Evolutionary conservation across 148 eudicot genomes (phyloP), one percentile per base, ranked within the genome.

Genomic region (Silene conica): DNA sequence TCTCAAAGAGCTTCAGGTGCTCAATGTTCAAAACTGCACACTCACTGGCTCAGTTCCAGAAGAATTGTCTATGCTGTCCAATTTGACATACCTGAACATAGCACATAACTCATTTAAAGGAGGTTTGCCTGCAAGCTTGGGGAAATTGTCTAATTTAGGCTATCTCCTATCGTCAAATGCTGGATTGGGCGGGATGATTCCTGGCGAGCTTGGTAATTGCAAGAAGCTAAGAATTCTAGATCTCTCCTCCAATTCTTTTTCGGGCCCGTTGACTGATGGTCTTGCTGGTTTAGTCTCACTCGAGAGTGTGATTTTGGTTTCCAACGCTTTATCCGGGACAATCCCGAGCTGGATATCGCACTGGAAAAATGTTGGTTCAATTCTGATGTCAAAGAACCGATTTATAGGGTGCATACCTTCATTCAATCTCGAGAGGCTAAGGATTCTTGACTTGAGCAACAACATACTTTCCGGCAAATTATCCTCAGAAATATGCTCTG

Each of bases 391-490:
- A 8, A 83, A 83, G 79, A 92, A 92, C 55, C 73, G 59, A 25
- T 84, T 95, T 48, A 82, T 74, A 5, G 96, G 96, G 59, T 71
- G 89, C 73, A 67, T 92, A 26, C 92, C 96, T 11, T 80, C 87
- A 7, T 85, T 95, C 26, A n/a, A 86, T 80, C 80, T 88, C 41
- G 92, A 84, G 64, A 80, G 70, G 20, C 80, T 92, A 46, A 72
- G 73, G 65, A 67, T 45, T 45, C 79, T 95, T 76, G 90, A 95
- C 81, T 48, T 82, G 20, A 80, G 83, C 52, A 41, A 80, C 63
- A 95, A 95, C 79, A 82, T 72, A 89, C 92, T 95, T 67, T 87
- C 89, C 3, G 98, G 98, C 38, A 86, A 88, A 64, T 65, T 92
- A 63, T 77, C 89, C 66, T 57, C 87, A 10, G 93, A 80, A 73